phyloP scores from a whole-genome alignment of 2,329 filamentous ascomycete species.

The Lachnellula subtilissima region DNA sequence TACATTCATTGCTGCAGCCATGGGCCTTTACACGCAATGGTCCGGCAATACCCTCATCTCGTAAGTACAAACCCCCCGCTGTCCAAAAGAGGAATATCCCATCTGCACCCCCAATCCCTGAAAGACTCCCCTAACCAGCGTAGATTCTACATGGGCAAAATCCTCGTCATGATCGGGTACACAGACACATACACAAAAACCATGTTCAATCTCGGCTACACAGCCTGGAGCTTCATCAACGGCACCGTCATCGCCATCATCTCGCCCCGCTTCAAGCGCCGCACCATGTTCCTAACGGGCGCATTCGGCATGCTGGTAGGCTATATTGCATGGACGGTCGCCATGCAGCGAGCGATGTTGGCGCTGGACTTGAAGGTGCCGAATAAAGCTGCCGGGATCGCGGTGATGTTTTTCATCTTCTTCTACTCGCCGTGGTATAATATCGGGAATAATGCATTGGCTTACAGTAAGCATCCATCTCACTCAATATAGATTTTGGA shows the following conservation, averaged over 20 bases:
- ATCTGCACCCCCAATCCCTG: background rate
- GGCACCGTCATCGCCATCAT: constrained; percentile 39
- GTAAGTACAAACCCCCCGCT: constrained; percentile 23
- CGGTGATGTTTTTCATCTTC: constrained; percentile 54
- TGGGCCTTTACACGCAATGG: constrained; percentile 52
- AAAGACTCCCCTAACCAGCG: background rate
- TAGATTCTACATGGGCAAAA: constrained; percentile 41
- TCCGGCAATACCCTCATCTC: constrained; percentile 43
- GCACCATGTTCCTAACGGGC: constrained; percentile 49
- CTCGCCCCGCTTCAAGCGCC: constrained; percentile 40
- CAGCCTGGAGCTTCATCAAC: constrained; percentile 42
- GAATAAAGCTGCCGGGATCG: constrained; percentile 17
- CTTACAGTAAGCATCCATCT: constrained; percentile 45
- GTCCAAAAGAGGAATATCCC: no score
- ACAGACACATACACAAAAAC: constrained; percentile 39
- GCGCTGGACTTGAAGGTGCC: constrained; percentile 29
- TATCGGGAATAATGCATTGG: constrained; percentile 62
- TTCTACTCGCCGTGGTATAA: constrained; percentile 57
- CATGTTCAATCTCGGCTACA: constrained; percentile 42
- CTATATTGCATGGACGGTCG: constrained; percentile 54
- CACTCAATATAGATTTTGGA: background rate
- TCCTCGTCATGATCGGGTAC: constrained; percentile 44
- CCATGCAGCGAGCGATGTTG: constrained; percentile 37
- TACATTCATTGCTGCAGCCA: constrained; percentile 42
- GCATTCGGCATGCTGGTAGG: constrained; percentile 48